Evolutionary conservation across 2,329 filamentous ascomycete species (phyloP).

Genomic region (Penicillium corylophilum): DNA sequence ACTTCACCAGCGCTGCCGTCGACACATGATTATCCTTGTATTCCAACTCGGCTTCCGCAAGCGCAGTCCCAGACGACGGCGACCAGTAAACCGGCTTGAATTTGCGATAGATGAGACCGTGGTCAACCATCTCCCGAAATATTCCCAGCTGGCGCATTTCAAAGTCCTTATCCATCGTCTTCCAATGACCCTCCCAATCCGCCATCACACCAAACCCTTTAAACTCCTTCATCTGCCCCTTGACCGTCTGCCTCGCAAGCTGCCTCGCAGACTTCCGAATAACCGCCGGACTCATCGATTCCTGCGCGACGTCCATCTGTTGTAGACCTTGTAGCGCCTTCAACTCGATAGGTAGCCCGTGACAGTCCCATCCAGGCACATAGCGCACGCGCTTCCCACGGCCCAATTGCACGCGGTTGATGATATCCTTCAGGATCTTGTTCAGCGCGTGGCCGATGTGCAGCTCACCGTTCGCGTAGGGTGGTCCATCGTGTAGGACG

Average conservation of each 20-base stretch:
- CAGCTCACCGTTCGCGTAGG: constrained; percentile 89
- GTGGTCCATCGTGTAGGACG: constrained; percentile 89
- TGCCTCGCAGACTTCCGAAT: constrained; percentile 56
- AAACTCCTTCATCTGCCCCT: constrained; percentile 60
- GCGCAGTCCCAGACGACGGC: constrained; percentile 62
- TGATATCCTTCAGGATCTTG: constrained; percentile 95
- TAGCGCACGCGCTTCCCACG: constrained; percentile 76
- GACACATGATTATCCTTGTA: constrained; percentile 63
- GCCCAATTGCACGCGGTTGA: constrained; percentile 76
- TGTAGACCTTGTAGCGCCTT: constrained; percentile 73
- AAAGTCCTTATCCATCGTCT: constrained; percentile 62
- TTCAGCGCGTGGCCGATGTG: constrained; percentile 95
- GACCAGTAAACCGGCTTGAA: constrained; percentile 67
- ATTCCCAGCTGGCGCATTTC: constrained; percentile 61
- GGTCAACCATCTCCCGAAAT: constrained; percentile 62
- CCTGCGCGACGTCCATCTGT: constrained; percentile 29
- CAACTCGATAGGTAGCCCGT: constrained; percentile 93
- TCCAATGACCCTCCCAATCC: constrained; percentile 63
- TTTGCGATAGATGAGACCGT: constrained; percentile 60
- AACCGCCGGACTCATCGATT: constrained; percentile 42
- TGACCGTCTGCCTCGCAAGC: constrained; percentile 56
- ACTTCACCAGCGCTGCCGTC: constrained; percentile 67
- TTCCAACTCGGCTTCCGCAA: constrained; percentile 65
- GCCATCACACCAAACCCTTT: constrained; percentile 63
- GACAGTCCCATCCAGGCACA: constrained; percentile 94